Percentiles rank a stretch among this genome's conserved stretches.
These are phyloP conservation scores for Stygiomarasmius scandens DNA, from an alignment of 1,284 basidiomycete species.

Conservation along the genomic window DNA sequence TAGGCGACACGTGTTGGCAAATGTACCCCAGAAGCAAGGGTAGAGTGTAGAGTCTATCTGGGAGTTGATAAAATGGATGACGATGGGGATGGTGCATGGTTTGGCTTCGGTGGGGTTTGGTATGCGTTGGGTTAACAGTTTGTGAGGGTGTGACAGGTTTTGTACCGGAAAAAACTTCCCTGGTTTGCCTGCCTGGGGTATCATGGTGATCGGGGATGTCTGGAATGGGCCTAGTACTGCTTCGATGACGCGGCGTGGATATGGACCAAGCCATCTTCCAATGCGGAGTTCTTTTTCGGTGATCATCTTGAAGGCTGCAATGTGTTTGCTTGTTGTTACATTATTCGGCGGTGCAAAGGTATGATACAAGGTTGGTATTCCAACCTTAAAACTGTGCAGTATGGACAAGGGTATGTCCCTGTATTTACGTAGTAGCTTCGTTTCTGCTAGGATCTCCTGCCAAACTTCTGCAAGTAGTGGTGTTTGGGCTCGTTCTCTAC, in stretches of 20 bases:
- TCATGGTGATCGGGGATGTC: slow-evolving; percentile 22
- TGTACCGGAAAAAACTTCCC: slow-evolving; percentile 36
- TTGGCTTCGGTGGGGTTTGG: no score
- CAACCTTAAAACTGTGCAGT: slow-evolving; percentile 6
- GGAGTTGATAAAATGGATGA: slow-evolving; percentile 37
- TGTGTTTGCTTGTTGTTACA: neutral
- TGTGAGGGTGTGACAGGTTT: slow-evolving; percentile 40
- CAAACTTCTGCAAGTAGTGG: slow-evolving; percentile 8
- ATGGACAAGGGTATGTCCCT: slow-evolving; percentile 5
- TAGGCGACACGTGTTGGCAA: slow-evolving; percentile 27
- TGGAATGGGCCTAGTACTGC: slow-evolving; percentile 22
- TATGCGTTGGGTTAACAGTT: slow-evolving; percentile 7
- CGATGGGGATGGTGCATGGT: neutral
- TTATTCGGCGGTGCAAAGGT: slow-evolving; percentile 3
- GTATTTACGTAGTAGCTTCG: slow-evolving; percentile 7
- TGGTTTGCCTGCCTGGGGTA: slow-evolving; percentile 17
- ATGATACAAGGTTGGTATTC: slow-evolving; percentile 13
- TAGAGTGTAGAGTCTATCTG: slow-evolving; percentile 33
- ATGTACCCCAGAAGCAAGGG: slow-evolving; percentile 45
- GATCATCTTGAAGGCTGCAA: neutral
- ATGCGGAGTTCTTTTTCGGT: neutral
- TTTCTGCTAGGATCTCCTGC: neutral
- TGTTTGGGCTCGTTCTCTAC: neutral
- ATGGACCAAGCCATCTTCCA: slow-evolving; percentile 11
- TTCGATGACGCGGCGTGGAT: slow-evolving; percentile 11